Base-by-base conservation (phyloP, 208 protist genomes). In the Hexamita inflata region DNA sequence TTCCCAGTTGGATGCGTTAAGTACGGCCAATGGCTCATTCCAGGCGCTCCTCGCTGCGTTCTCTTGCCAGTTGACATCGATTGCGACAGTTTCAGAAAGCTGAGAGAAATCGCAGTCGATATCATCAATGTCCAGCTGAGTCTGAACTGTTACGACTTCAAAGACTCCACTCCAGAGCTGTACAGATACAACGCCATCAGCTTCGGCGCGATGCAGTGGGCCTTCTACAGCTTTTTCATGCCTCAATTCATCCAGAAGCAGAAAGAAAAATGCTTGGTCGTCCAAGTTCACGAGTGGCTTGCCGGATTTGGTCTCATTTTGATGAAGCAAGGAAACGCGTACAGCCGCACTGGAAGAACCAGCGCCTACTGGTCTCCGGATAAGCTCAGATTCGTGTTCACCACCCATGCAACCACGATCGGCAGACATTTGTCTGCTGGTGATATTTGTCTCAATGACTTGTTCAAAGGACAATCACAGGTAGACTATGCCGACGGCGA, bases 331-430 rank as follows among this genome's bases (percentile, higher is more conserved):
- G n/a, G n/a, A n/a, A 11, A 70, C 9, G 34, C 7, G 30, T 45
- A 9, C 64, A n/a, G n/a, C n/a, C n/a, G n/a, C n/a, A n/a, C n/a
- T n/a, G n/a, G n/a, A n/a, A n/a, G n/a, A n/a, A n/a, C n/a, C n/a
- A n/a, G n/a, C n/a, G n/a, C n/a, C n/a, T n/a, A n/a, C n/a, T n/a
- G n/a, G n/a, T n/a, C n/a, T n/a, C n/a, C n/a, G n/a, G n/a, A n/a
- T n/a, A n/a, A n/a, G n/a, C n/a, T n/a, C n/a, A n/a, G n/a, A n/a
- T 70, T 70, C 64, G 11, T 70, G 9, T 70, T 70, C 38, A 70
- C 64, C 2, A 70, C 64, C 9, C 64, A 70, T 45, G 64, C 64
- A n/a, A 70, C 64, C 9, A 70, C 64, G 64, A 7, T 70, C 4
- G 64, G 64, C 4, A n/a, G 64, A n/a, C 64, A 70, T 38, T 38